Evolutionary conservation across 2,329 filamentous ascomycete species (phyloP), one percentile per base, ranked within the genome.

Genomic region (Alternaria gansuensis): DNA sequence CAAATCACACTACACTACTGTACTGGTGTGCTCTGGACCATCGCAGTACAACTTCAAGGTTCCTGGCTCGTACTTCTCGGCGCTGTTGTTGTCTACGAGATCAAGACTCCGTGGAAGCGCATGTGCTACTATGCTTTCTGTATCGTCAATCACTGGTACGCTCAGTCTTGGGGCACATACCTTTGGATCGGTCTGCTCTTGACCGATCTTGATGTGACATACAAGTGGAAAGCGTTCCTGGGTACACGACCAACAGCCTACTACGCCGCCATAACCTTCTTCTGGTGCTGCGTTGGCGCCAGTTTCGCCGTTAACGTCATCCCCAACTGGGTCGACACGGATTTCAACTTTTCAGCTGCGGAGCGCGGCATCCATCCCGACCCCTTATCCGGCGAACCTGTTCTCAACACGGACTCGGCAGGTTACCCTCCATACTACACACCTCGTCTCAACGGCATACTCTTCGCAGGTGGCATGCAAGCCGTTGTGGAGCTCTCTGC

Each of bases 21-120:
- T 58, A 82, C 81, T 0, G 81, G 81, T 67, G 81, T 83, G 5
- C 73, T 83, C 2, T 83, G 81, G 81, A 82, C 81, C 3, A 82
- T 83, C 31, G 80, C 81, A 0, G 80, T 83, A 0, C 80, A 82
- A 61, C 72, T 83, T 1, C 81, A 83, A 63, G 80, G 78, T 36
- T 75, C 80, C 2, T 83, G 81, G 77, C 70, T 79, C n/a, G 75
- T 79, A 3, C 67, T 83, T 2, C 67, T 80, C 9, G 80, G 75
- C 23, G 73, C 75, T 5, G 75, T 83, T 28, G 70, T 83, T 23
- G 73, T 83, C 31, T 75, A 75, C 36, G 79, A 82, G 51, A 77
- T 81, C 68, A 81, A 79, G 62, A 80, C 69, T 0, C 76, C 79
- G 0, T 81, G 77, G 78, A 83, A 83, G 68, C 78, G 81, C n/a